phyloP scores from a whole-genome alignment of 225 moss, liverwort and hornwort species.

The Sphagnum contortum region DNA sequence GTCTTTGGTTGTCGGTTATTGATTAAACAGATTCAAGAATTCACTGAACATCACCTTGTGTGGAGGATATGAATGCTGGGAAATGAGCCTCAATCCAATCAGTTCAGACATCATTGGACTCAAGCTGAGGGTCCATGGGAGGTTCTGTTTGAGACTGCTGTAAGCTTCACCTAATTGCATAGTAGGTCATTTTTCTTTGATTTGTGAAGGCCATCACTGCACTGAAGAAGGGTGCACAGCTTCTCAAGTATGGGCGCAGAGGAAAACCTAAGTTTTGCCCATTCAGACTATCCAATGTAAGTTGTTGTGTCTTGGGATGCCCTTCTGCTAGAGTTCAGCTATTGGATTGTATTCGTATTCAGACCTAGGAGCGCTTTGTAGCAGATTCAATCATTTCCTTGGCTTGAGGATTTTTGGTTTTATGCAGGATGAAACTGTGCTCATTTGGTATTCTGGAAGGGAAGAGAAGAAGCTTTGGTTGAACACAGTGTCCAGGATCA shows the following conservation, averaged over 20 bases:
- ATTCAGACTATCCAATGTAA: slow-evolving; percentile 44
- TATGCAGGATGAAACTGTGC: slow-evolving; percentile 65
- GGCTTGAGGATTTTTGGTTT: background rate
- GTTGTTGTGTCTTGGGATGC: slow-evolving; percentile 2
- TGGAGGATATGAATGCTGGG: too few species aligned
- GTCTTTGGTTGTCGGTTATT: too few species aligned
- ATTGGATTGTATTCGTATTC: background rate
- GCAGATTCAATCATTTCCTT: too few species aligned
- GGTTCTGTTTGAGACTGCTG: too few species aligned
- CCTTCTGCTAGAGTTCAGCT: too few species aligned
- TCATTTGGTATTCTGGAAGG: slow-evolving; percentile 83
- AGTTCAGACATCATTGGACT: too few species aligned
- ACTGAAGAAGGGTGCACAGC: slow-evolving; percentile 48
- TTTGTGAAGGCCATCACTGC: slow-evolving; percentile 54
- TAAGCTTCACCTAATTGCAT: too few species aligned
- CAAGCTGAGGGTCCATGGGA: too few species aligned
- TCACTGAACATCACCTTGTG: too few species aligned
- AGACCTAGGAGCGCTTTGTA: background rate
- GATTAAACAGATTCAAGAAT: too few species aligned
- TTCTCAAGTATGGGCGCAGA: slow-evolving; percentile 58
- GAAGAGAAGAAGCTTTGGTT: slow-evolving; percentile 94
- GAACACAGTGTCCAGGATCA: slow-evolving; percentile 61
- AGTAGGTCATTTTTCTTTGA: too few species aligned
- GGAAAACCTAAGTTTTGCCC: slow-evolving; percentile 63
- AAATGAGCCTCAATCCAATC: too few species aligned